Conservation (phyloP, 768 basidiomycete species). For the Leucocoprinus sp. region DNA sequence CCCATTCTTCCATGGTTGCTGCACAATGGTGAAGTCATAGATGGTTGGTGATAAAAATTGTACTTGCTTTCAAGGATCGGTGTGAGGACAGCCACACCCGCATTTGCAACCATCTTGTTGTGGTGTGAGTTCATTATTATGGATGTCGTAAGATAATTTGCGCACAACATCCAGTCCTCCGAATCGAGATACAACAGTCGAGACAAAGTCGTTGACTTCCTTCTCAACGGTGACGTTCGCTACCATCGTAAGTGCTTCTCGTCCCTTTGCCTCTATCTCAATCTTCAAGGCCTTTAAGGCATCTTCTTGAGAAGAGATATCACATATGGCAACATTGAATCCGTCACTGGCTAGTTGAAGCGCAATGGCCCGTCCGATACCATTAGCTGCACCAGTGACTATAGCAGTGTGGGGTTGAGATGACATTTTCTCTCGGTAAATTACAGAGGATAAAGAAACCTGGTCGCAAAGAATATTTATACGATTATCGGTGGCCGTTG, state of each 20-base stretch:
- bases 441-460: too few relatives aligned
- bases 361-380: constrained; percentile 36
- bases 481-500: too few relatives aligned
- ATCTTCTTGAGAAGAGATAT: constrained; percentile 14
- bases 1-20: constrained; percentile 25
- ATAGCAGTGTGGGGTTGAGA: constrained; percentile 28
- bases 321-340: constrained; percentile 33
- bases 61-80: constrained; percentile 7
- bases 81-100: constrained; percentile 13
- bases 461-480: too few relatives aligned
- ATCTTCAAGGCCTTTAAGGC: neutral
- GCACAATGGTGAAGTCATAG: too few relatives aligned
- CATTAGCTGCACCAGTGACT: constrained; percentile 33
- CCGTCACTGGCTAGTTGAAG: constrained; percentile 32
- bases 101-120: constrained; percentile 29
- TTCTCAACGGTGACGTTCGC: constrained; percentile 29
- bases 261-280: constrained; percentile 11
- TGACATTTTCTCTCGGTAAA: too few relatives aligned
- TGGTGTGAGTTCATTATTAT: neutral
- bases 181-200: constrained; percentile 24
- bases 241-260: constrained; percentile 15
- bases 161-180: constrained; percentile 21
- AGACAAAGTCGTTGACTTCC: constrained; percentile 28
- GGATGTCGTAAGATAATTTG: neutral
- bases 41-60: too few relatives aligned